Evolutionary conservation across 225 moss, liverwort and hornwort genomes (phyloP).

Genomic region (Polytrichum formosum): DNA sequence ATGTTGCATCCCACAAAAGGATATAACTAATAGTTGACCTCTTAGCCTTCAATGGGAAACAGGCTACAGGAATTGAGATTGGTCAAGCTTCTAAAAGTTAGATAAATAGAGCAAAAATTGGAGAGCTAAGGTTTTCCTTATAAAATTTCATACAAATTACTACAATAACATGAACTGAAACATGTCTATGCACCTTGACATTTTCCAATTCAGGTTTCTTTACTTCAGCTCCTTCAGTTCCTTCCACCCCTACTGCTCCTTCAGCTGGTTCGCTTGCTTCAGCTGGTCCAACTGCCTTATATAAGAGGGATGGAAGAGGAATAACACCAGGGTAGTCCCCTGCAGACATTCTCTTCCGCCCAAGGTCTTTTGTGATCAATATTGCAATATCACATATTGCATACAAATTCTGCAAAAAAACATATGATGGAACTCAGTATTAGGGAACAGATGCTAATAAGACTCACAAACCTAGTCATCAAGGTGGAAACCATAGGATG

Average conservation of each 20-base stretch:
- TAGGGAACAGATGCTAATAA: too few species aligned
- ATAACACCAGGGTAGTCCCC: conserved; percentile 80
- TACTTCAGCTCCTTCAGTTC: conserved; percentile 11
- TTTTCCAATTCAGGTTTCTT: conserved; percentile 22
- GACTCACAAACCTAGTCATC: too few species aligned
- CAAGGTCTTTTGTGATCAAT: conserved; percentile 81
- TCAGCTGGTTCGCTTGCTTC: conserved; percentile 11
- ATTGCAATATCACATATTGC: conserved; percentile 80
- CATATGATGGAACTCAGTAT: too few species aligned
- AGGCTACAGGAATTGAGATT: too few species aligned
- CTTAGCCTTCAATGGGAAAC: too few species aligned
- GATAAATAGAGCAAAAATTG: too few species aligned
- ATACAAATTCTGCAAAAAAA: conserved; percentile 54
- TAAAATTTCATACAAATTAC: too few species aligned
- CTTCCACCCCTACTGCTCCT: conserved; percentile 16
- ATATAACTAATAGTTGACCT: too few species aligned
- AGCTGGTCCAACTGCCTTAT: conserved; percentile 46
- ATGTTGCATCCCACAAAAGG: too few species aligned
- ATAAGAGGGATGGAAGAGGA: conserved; percentile 73
- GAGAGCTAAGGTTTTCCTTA: too few species aligned
- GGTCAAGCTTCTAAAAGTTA: too few species aligned
- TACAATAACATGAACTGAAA: neutral
- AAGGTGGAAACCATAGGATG: too few species aligned
- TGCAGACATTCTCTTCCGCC: conserved; percentile 68
- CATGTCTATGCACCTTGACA: conserved; percentile 20